phyloP scores from a whole-genome alignment of 2,329 filamentous ascomycete species.

The Talaromyces atroroseus region DNA sequence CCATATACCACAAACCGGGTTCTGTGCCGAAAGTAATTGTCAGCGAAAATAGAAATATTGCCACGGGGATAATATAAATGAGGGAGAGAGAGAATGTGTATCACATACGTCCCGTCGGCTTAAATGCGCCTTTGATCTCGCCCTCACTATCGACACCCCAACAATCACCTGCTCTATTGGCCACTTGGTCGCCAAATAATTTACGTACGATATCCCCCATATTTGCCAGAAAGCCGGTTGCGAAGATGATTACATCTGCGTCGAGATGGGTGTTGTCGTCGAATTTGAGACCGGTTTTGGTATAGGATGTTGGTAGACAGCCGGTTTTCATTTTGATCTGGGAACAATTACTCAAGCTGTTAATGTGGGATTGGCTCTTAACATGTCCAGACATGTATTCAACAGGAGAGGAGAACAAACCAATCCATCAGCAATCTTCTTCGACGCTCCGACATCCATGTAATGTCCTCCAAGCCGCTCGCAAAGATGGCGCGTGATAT shows the following conservation, averaged over 20 bases:
- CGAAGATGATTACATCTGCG: conserved; percentile 44
- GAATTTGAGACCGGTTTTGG: conserved; percentile 38
- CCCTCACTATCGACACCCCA: conserved; percentile 45
- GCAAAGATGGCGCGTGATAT: conserved; percentile 35
- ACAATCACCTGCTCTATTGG: conserved; percentile 39
- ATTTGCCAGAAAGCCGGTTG: conserved; percentile 43
- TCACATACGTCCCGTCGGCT: conserved; percentile 28
- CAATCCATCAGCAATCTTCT: conserved; percentile 37
- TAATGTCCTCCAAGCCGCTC: conserved; percentile 45
- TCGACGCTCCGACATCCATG: conserved; percentile 42
- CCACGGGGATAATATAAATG: too few species aligned
- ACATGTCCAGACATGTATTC: too few species aligned
- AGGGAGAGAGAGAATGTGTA: too few species aligned
- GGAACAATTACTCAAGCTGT: not conserved
- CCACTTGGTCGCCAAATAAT: conserved; percentile 39
- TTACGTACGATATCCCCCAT: conserved; percentile 34
- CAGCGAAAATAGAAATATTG: too few species aligned
- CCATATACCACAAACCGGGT: conserved; percentile 39
- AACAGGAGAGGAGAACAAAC: conserved; percentile 1
- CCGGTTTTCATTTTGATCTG: conserved; percentile 44
- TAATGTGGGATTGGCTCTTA: not conserved
- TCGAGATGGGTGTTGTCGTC: conserved; percentile 38
- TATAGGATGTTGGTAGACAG: conserved; percentile 31
- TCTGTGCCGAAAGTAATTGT: conserved; percentile 19
- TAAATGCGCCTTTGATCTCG: conserved; percentile 42